These are phyloP conservation scores for Acanthamoeba lenticulata DNA, from an alignment of 208 protist genomes.

Conservation along the genomic window DNA sequence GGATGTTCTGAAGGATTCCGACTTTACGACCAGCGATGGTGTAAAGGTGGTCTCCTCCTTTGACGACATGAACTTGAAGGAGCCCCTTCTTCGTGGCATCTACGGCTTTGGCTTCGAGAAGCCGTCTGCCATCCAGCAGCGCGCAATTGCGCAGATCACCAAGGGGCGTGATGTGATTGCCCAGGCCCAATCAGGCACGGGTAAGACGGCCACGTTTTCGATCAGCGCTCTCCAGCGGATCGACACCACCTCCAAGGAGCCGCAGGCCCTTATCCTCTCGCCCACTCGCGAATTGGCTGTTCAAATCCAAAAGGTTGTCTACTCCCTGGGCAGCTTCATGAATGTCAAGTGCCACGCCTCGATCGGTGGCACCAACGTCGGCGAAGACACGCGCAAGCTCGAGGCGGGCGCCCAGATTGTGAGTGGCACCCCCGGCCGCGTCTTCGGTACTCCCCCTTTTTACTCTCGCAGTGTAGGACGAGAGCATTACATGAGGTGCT, in stretches of 20 bases:
- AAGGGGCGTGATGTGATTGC: constrained; percentile 95
- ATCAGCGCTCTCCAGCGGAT: constrained; percentile 91
- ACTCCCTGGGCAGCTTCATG: constrained; percentile 95
- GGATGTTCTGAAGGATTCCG: background rate
- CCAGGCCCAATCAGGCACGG: constrained; percentile 98
- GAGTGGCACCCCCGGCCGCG: constrained; percentile 97
- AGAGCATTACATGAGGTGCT: too few relatives aligned
- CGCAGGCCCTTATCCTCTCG: constrained; percentile 95
- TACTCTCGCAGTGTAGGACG: too few relatives aligned
- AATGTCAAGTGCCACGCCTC: constrained; percentile 90
- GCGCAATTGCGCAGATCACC: constrained; percentile 94
- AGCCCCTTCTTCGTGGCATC: constrained; percentile 72
- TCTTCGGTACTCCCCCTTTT: constrained; percentile 90
- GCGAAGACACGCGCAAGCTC: constrained; percentile 89
- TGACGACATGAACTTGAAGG: background rate
- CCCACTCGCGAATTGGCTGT: constrained; percentile 96
- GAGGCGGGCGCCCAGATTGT: constrained; percentile 91
- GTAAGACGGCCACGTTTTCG: constrained; percentile 98
- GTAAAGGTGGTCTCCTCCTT: constrained; percentile 55
- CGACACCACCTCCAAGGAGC: constrained; percentile 90
- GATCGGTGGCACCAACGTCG: constrained; percentile 93
- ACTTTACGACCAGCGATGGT: constrained; percentile 18
- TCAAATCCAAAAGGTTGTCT: constrained; percentile 94
- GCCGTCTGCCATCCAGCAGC: constrained; percentile 98
- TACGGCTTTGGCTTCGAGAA: constrained; percentile 92